Percentiles rank a stretch among this genome's conserved stretches.
These are phyloP conservation scores for Filosporella fistucella DNA, from an alignment of 495 filamentous ascomycete genomes.

Conservation along the genomic window DNA sequence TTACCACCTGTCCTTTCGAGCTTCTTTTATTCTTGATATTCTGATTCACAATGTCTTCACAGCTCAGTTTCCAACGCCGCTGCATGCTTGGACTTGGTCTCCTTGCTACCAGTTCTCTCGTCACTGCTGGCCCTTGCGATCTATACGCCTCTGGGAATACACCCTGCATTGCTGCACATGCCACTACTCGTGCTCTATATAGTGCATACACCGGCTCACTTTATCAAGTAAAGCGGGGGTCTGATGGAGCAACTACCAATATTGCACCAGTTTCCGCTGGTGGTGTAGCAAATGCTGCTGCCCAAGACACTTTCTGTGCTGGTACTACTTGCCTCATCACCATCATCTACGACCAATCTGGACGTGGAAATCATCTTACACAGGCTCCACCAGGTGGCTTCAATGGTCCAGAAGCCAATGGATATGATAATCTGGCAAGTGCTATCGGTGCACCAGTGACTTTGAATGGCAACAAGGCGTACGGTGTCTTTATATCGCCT, in stretches of 20 bases:
- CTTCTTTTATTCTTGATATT: not conserved
- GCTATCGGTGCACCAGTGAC: constrained; percentile 54
- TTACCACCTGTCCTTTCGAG: not conserved
- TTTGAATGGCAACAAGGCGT: constrained; percentile 52
- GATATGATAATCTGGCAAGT: constrained; percentile 50
- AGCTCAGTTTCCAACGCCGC: constrained; percentile 28
- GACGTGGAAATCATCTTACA: constrained; percentile 51
- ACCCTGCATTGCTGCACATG: constrained; percentile 54
- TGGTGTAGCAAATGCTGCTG: constrained; percentile 44
- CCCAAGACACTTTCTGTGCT: constrained; percentile 54
- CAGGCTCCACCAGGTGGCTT: constrained; percentile 50
- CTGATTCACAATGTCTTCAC: constrained; percentile 31
- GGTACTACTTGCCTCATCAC: constrained; percentile 53
- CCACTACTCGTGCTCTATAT: constrained; percentile 56
- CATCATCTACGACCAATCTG: constrained; percentile 57
- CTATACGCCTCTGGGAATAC: constrained; percentile 47
- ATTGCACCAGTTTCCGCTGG: constrained; percentile 48
- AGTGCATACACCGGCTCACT: constrained; percentile 42
- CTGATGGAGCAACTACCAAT: constrained; percentile 39
- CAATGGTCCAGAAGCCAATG: constrained; percentile 44
- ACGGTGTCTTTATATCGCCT: constrained; percentile 53
- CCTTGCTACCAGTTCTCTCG: constrained; percentile 34
- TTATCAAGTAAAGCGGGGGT: constrained; percentile 50
- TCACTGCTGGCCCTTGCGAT: constrained; percentile 49
- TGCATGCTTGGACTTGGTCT: constrained; percentile 35